Conservation (phyloP, 2,329 filamentous ascomycete species). For the Metarhizium robertsii region DNA sequence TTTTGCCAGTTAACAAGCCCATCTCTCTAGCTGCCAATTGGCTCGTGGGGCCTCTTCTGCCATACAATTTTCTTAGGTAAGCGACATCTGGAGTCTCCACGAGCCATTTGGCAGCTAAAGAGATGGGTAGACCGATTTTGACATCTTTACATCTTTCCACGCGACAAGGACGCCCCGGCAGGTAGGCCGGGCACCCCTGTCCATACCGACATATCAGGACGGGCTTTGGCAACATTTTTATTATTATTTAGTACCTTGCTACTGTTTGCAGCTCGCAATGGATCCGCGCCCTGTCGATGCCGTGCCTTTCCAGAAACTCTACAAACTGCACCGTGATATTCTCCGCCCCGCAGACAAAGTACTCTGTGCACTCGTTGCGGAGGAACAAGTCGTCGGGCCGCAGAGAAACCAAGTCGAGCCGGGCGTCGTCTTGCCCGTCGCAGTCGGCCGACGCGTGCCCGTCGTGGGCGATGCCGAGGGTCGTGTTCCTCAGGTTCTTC, state of each 20-base stretch:
- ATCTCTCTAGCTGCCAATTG: no score
- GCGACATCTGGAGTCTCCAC: no score
- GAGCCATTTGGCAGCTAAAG: no score
- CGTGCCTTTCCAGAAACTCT: slow-evolving; percentile 29
- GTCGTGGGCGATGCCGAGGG: slow-evolving; percentile 38
- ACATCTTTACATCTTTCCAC: no score
- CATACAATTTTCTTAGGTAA: no score
- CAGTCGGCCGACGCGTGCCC: slow-evolving; percentile 34
- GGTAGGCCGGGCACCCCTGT: no score
- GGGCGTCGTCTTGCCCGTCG: slow-evolving; percentile 33
- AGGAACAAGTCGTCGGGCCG: slow-evolving; percentile 35
- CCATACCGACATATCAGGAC: no score
- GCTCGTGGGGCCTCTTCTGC: no score
- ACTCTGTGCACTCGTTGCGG: slow-evolving; percentile 35
- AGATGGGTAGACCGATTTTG: no score
- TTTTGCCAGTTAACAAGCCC: no score
- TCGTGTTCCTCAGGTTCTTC: slow-evolving; percentile 27
- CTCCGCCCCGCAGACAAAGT: slow-evolving; percentile 46
- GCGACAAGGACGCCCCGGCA: no score
- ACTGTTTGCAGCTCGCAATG: slow-evolving; percentile 34
- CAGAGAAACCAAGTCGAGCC: slow-evolving; percentile 36
- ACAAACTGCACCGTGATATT: slow-evolving; percentile 44
- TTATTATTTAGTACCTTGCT: slow-evolving; percentile 20
- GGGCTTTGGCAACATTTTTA: background rate
- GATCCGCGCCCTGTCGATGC: slow-evolving; percentile 28